Percentiles rank a stretch among this genome's conserved stretches.
Evolutionary conservation across 306 rosid species (phyloP).

Genomic region (Oxytropis ochrocephala): DNA sequence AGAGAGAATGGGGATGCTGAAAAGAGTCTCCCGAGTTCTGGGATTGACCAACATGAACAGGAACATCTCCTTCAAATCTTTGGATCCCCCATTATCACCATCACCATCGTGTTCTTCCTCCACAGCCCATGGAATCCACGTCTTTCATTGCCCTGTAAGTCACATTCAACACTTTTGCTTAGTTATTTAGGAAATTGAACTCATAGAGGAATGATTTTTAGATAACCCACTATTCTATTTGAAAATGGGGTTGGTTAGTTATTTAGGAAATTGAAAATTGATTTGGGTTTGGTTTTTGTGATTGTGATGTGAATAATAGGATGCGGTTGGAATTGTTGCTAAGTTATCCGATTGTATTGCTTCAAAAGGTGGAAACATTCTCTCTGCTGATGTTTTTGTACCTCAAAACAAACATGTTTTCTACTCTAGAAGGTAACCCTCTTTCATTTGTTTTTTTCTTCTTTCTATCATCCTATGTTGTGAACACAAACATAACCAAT

Average conservation of each 20-base stretch:
- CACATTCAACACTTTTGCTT: background rate
- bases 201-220: background rate
- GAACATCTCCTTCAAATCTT: constrained; percentile 33
- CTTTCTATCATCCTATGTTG: background rate
- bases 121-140: constrained; percentile 76
- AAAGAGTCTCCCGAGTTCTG: constrained; percentile 44
- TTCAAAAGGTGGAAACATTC: constrained; percentile 80
- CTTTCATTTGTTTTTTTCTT: background rate
- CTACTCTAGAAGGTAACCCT: constrained; percentile 80
- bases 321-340: constrained; percentile 90
- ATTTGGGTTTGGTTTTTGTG: constrained; percentile 24
- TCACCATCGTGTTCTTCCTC: constrained; percentile 21
- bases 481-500: background rate
- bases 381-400: constrained; percentile 83
- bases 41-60: constrained; percentile 39
- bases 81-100: constrained; percentile 41
- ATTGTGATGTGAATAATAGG: constrained; percentile 49
- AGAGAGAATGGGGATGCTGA: constrained; percentile 39
- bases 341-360: constrained; percentile 93
- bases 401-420: constrained; percentile 81
- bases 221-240: background rate
- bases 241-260: background rate
- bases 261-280: constrained; percentile 3
- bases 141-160: constrained; percentile 79
- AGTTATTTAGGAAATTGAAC: background rate